Evolutionary conservation across 2,329 filamentous ascomycete species (phyloP), one percentile per base, ranked within the genome.

Genomic region (Talaromyces sp.): DNA sequence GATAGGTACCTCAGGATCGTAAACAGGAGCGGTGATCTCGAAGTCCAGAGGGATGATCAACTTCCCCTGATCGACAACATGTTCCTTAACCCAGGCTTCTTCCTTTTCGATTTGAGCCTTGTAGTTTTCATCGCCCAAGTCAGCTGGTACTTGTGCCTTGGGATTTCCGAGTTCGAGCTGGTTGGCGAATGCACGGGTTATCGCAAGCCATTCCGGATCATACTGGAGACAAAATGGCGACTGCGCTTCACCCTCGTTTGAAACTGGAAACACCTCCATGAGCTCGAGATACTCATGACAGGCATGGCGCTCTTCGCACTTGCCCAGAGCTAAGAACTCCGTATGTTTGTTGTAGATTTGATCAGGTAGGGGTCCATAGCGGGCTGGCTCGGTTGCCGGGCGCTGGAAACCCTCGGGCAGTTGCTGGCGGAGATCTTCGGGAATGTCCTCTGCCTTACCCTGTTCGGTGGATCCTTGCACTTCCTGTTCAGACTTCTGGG

Each of bases 181-280:
- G 2, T 82, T 71, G 47, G 91, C 87, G 73, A 98, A 96, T 7
- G 88, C 89, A 49, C 94, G 90, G 13, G 89, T 93, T 69, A 99
- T 97, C 49, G 95, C 91, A 7, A 99, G 88, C 94, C 94, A 99
- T 79, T 99, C 95, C 11, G 89, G 87, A 76, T 99, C 95, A 75
- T 99, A 98, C 58, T 88, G 81, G 0, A 97, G 83, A 11, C 80
- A 82, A 70, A 87, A 85, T 0, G 88, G 87, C 22, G 56, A 58
- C 36, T 68, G 63, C 3, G 76, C 68, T 0, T 77, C 66, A 19
- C 6, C n/a, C 13, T 51, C 54, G 22, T 63, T 60, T 17, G 83
- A 79, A 49, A 84, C 73, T 2, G 87, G 81, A 2, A 79, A 73
- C 19, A 94, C 81, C 36, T 90, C 85, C 38, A 90, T 81, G 2